A percentile compares a stretch with the other conserved stretches of the same genome.
Evolutionary conservation across 129 eudicot genomes (phyloP).

Genomic region (Smallanthus sonchifolius): DNA sequence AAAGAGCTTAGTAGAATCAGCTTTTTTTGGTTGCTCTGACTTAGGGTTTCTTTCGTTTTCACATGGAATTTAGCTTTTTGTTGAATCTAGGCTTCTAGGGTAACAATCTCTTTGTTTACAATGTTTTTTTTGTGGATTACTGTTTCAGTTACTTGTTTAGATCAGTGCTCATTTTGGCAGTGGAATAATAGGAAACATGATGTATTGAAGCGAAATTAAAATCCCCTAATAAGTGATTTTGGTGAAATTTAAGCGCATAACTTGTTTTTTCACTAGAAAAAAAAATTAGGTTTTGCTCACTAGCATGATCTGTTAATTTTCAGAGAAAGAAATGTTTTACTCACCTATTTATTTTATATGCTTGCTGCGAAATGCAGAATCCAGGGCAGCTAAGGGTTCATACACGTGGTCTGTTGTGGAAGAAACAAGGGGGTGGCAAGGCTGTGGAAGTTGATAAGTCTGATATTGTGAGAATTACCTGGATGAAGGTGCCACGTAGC

Average conservation of each 20-base stretch:
- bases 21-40: not conserved
- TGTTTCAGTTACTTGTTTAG: not conserved
- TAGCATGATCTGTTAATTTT: not conserved
- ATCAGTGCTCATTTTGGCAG: not conserved
- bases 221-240: not conserved
- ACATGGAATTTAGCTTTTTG: not conserved
- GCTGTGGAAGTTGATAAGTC: conserved; percentile 85
- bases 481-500: conserved; percentile 97
- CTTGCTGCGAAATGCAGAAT: conserved; percentile 49
- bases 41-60: conserved; percentile 12
- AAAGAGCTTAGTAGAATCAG: not conserved
- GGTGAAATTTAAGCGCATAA: not conserved
- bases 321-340: not conserved
- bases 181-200: not conserved
- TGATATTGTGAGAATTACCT: conserved; percentile 52
- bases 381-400: conserved; percentile 80
- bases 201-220: not conserved
- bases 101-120: not conserved
- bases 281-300: not conserved
- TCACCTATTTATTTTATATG: not conserved
- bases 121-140: not conserved
- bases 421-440: conserved; percentile 97
- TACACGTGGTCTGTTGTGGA: conserved; percentile 80
- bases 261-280: not conserved
- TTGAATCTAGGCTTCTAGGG: not conserved